Percentiles rank a stretch among this genome's conserved stretches.
Conservation (phyloP, 2,329 filamentous ascomycete species). For the Pseudogymnoascus sp. region DNA sequence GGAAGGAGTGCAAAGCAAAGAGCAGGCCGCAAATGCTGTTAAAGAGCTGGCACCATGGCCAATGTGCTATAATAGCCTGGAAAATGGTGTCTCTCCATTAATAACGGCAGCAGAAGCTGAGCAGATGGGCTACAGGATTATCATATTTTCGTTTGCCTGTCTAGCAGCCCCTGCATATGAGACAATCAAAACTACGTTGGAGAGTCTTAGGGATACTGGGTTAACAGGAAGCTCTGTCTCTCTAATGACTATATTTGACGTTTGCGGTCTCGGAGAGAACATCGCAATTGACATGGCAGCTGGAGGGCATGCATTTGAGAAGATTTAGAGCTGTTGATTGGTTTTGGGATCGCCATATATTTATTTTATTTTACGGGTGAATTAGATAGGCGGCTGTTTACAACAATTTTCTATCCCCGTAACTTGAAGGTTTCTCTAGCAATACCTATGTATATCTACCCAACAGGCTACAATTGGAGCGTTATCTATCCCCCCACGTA, state of each 20-base stretch:
- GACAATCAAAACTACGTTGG: slow-evolving; percentile 31
- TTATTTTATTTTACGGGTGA: not conserved
- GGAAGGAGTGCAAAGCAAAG: slow-evolving; percentile 45
- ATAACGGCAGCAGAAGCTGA: slow-evolving; percentile 43
- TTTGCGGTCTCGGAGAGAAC: slow-evolving; percentile 10
- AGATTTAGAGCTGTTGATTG: not conserved
- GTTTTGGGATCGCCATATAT: not conserved
- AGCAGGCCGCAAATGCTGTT: slow-evolving; percentile 38
- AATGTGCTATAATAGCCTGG: slow-evolving; percentile 49
- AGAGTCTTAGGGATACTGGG: slow-evolving; percentile 30
- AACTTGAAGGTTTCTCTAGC: not conserved
- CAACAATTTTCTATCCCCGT: not conserved
- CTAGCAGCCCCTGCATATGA: slow-evolving; percentile 39
- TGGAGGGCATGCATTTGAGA: slow-evolving; percentile 8
- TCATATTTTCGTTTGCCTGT: slow-evolving; percentile 46
- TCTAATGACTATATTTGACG: slow-evolving; percentile 8
- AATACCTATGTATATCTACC: not conserved
- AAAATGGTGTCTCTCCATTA: slow-evolving; percentile 45
- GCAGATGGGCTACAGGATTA: slow-evolving; percentile 47
- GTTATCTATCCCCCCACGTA: not conserved
- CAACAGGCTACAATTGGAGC: too few relatives aligned
- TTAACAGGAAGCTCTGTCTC: slow-evolving; percentile 18
- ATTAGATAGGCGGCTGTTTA: not conserved
- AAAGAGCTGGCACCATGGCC: slow-evolving; percentile 36
- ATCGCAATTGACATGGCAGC: slow-evolving; percentile 10